Evolutionary conservation across 257 asterid species (phyloP).

Genomic region (Solanum virginianum): DNA sequence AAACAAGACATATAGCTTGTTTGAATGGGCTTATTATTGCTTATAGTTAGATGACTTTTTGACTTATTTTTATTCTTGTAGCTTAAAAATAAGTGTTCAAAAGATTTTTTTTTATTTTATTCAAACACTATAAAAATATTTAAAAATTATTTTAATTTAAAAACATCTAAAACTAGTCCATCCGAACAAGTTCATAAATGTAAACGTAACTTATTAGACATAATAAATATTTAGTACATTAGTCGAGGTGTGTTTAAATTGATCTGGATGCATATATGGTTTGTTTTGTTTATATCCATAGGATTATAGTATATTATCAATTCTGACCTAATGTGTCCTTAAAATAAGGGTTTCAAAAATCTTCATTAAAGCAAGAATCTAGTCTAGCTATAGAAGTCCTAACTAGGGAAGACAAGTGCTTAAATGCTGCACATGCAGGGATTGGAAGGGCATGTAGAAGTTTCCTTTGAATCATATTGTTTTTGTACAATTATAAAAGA

Average conservation of each 20-base stretch:
- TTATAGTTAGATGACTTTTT: too few species aligned
- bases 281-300: background rate
- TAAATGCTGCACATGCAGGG: constrained; percentile 1
- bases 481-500: background rate
- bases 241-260: background rate
- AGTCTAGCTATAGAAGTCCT: background rate
- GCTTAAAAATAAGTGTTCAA: too few species aligned
- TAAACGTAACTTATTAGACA: background rate
- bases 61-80: too few species aligned
- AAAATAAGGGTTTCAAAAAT: background rate
- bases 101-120: too few species aligned
- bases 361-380: background rate
- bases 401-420: background rate
- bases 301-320: background rate
- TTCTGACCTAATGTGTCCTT: background rate
- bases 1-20: background rate
- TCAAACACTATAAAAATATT: too few species aligned
- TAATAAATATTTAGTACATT: background rate
- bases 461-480: background rate
- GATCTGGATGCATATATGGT: background rate
- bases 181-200: background rate
- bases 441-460: background rate
- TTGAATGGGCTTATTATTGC: too few species aligned
- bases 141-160: too few species aligned
- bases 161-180: too few species aligned